Percentiles rank a stretch among this genome's conserved stretches.
These are phyloP conservation scores for Penicillium janthinellum DNA, from an alignment of 2,329 filamentous ascomycete genomes.

Conservation along the genomic window DNA sequence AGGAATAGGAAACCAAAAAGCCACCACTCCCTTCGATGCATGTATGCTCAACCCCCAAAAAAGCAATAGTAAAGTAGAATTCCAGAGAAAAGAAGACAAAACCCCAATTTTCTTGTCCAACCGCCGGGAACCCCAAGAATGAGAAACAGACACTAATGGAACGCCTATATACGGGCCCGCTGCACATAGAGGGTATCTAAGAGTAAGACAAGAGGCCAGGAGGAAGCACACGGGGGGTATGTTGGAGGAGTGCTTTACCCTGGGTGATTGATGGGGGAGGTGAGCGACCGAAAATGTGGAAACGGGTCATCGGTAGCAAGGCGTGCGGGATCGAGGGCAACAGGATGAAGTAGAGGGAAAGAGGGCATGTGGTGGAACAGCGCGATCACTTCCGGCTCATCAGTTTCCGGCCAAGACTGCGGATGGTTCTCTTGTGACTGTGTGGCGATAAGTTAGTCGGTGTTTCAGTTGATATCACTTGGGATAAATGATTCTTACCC, in stretches of 20 bases:
- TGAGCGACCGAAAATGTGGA: slow-evolving; percentile 3
- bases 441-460: slow-evolving; percentile 10
- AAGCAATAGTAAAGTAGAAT: background rate
- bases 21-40: slow-evolving; percentile 22
- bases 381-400: slow-evolving; percentile 28
- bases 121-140: slow-evolving; percentile 3
- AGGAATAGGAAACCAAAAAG: slow-evolving; percentile 5
- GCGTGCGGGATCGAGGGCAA: background rate
- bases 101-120: background rate
- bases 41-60: slow-evolving; percentile 11
- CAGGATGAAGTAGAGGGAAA: background rate
- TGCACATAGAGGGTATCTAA: slow-evolving; percentile 25
- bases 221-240: background rate
- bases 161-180: slow-evolving; percentile 24
- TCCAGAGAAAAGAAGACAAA: background rate
- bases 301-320: slow-evolving; percentile 7
- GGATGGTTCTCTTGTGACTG: slow-evolving; percentile 38
- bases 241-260: slow-evolving; percentile 13
- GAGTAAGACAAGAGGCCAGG: slow-evolving; percentile 11
- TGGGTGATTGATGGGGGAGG: background rate
- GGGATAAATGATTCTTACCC: slow-evolving; percentile 28
- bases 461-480: background rate
- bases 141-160: slow-evolving; percentile 7
- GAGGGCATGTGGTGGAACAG: background rate
- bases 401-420: slow-evolving; percentile 41